Evolutionary conservation across 176 grass and related monocot species (phyloP).

Genomic region (barley (Hordeum vulgare)): MorexV3_pseudomolecules_assembly NC_058520.1:581543938-581544437

Average conservation of each 20-base stretch:
- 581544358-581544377: constrained; percentile 4
- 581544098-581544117: not conserved
- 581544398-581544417: constrained; percentile 40
- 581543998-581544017: constrained; percentile 14
- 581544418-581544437: constrained; percentile 59
- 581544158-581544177: not conserved
- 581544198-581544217: not conserved
- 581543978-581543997: not conserved
- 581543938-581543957: not conserved
- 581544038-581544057: not conserved
- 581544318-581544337: constrained; percentile 11
- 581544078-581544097: not conserved
- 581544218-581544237: constrained; percentile 32
- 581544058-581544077: constrained; percentile 3
- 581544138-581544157: not conserved
- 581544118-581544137: constrained; percentile 8
- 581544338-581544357: not conserved
- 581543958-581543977: not conserved
- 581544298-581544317: constrained; percentile 25
- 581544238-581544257: not conserved
- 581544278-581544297: constrained; percentile 26
- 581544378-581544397: not conserved
- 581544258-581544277: not conserved
- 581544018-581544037: constrained; percentile 2
- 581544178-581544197: not conserved